A percentile compares a stretch with the other conserved stretches of the same genome.
Evolutionary conservation across 371 early-diverging fungal species (phyloP).

Genomic region (Mucor piriformis): DNA sequence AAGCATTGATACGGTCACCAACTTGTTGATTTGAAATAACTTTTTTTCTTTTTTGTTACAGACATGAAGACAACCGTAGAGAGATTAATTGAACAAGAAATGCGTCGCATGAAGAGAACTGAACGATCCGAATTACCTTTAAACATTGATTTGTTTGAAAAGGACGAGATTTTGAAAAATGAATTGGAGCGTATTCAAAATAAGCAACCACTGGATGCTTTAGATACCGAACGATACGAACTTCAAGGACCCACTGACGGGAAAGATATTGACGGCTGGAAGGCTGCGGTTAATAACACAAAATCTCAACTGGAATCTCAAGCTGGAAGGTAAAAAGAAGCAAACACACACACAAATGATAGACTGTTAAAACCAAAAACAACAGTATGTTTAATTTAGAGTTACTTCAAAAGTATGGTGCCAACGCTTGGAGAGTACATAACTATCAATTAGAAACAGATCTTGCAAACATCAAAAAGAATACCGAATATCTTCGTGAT

Average conservation of each 20-base stretch:
- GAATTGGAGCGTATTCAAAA: conserved; percentile 67
- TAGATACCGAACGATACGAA: conserved; percentile 68
- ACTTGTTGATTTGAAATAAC: too few relatives aligned
- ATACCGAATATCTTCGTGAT: conserved; percentile 51
- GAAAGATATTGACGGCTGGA: conserved; percentile 60
- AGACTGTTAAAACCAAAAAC: not conserved
- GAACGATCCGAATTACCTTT: conserved; percentile 40
- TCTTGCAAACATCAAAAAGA: conserved; percentile 45
- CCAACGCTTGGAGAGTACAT: conserved; percentile 84
- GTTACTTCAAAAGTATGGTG: conserved; percentile 79
- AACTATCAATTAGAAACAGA: conserved; percentile 77
- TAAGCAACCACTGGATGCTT: conserved; percentile 55
- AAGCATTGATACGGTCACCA: conserved; percentile 6
- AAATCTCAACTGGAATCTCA: conserved; percentile 87
- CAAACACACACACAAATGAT: too few relatives aligned
- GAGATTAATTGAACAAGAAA: conserved; percentile 69
- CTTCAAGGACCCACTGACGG: conserved; percentile 56
- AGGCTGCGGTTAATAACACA: conserved; percentile 74
- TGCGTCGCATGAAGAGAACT: conserved; percentile 62
- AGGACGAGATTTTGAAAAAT: conserved; percentile 53
- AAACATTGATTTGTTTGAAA: conserved; percentile 38
- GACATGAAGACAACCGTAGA: conserved; percentile 56
- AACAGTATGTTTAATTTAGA: conserved; percentile 75
- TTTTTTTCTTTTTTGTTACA: conserved; percentile 1
- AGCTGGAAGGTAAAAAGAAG: conserved; percentile 55